Percentiles rank a stretch among this genome's conserved stretches.
Evolutionary conservation across 257 asterid genomes (phyloP).

Genomic region (Penstemon barbatus): DNA sequence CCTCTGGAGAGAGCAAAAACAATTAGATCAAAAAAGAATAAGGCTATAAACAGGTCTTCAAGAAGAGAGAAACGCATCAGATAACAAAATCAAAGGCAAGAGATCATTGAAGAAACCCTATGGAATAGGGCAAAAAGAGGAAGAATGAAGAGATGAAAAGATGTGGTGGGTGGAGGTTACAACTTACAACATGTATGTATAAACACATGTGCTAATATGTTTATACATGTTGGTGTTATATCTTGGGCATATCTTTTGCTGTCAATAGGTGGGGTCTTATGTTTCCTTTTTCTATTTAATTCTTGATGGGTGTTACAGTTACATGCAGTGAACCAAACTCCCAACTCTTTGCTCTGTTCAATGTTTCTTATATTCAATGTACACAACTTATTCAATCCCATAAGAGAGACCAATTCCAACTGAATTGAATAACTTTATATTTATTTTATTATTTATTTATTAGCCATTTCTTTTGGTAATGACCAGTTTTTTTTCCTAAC

Average conservation of each 20-base stretch:
- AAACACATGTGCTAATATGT: neutral
- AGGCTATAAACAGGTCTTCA: slow-evolving; percentile 36
- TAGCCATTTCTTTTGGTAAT: neutral
- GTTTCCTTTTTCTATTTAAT: slow-evolving; percentile 9
- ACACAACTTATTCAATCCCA: neutral
- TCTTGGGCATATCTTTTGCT: slow-evolving; percentile 49
- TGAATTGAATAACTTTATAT: slow-evolving; percentile 3
- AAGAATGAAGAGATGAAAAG: slow-evolving; percentile 8
- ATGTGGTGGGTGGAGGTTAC: slow-evolving; percentile 26
- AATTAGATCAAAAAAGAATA: slow-evolving; percentile 43
- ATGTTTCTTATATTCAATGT: slow-evolving; percentile 50
- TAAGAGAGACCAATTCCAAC: slow-evolving; percentile 38
- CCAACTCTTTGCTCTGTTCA: slow-evolving; percentile 50
- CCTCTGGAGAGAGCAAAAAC: slow-evolving; percentile 63
- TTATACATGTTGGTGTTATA: slow-evolving; percentile 26
- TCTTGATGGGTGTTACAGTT: slow-evolving; percentile 21
- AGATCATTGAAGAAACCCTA: slow-evolving; percentile 55
- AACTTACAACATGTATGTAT: slow-evolving; percentile 16
- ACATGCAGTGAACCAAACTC: slow-evolving; percentile 71
- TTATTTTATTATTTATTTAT: neutral
- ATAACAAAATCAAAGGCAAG: slow-evolving; percentile 31
- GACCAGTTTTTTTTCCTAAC: no score
- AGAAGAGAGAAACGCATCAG: slow-evolving; percentile 60
- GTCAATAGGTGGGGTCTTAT: slow-evolving; percentile 45
- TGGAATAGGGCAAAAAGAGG: slow-evolving; percentile 72